A percentile compares a stretch with the other conserved stretches of the same genome.
These are phyloP conservation scores for Cynara cardunculus DNA, from an alignment of 129 eudicot species.

Conservation along the genomic window DNA sequence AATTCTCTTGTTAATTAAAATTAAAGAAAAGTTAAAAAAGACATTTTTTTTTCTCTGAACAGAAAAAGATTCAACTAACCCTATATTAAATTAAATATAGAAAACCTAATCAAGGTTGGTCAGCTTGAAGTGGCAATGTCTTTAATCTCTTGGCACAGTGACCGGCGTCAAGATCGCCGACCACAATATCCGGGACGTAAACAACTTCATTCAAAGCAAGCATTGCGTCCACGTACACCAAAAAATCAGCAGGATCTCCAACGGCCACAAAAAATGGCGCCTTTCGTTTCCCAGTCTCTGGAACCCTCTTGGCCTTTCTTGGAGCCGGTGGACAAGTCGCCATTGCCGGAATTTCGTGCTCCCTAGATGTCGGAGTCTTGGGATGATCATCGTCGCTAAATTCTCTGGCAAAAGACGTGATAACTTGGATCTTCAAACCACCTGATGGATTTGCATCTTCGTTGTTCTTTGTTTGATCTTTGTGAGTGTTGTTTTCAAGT, in stretches of 20 bases:
- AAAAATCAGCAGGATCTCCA: conserved; percentile 2
- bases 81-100: conserved; percentile 11
- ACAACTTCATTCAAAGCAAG: conserved; percentile 27
- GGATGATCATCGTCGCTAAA: conserved; percentile 15
- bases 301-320: conserved; percentile 15
- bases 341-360: conserved; percentile 20
- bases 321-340: conserved; percentile 32
- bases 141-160: conserved; percentile 25
- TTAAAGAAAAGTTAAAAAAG: background rate
- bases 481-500: background rate
- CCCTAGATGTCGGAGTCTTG: conserved; percentile 27
- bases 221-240: conserved; percentile 28
- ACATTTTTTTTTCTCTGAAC: background rate
- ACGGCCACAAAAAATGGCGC: background rate
- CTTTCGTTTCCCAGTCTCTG: conserved; percentile 22
- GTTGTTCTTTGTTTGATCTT: conserved; percentile 15
- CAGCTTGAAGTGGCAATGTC: conserved; percentile 12
- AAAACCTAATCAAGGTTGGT: conserved; percentile 23
- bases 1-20: background rate
- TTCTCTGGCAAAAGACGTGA: conserved; percentile 6
- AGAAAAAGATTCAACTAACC: background rate
- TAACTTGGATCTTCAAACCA: conserved; percentile 15
- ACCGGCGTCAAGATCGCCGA: conserved; percentile 23
- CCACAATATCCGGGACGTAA: conserved; percentile 24
- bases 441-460: background rate